phyloP scores from a whole-genome alignment of 345 rosid genomes.

The Arabis alpina region DNA sequence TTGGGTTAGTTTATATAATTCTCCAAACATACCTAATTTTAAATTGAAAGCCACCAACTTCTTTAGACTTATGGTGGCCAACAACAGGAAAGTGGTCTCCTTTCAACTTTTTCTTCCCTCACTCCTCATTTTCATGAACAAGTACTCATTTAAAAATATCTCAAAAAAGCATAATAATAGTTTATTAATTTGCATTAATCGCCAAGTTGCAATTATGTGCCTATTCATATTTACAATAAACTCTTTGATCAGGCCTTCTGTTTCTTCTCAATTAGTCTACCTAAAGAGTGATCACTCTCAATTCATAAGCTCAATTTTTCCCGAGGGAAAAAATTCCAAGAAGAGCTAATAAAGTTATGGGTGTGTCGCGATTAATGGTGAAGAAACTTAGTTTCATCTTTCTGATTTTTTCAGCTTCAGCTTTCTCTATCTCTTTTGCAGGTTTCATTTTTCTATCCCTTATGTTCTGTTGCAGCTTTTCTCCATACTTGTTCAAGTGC shows the following conservation, averaged over 20 bases:
- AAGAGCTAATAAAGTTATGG: constrained; percentile 35
- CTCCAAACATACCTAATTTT: too few species aligned
- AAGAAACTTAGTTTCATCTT: constrained; percentile 50
- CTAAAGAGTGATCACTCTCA: not conserved
- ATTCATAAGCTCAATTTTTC: not conserved
- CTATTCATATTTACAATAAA: constrained; percentile 8
- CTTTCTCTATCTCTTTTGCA: constrained; percentile 49
- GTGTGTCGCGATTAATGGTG: constrained; percentile 32
- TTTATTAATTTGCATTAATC: constrained; percentile 1
- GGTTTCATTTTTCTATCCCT: constrained; percentile 38
- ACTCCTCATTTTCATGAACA: constrained; percentile 36
- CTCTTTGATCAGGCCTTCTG: not conserved
- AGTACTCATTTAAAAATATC: constrained; percentile 23
- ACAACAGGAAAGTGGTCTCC: constrained; percentile 64
- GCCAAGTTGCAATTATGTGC: constrained; percentile 17
- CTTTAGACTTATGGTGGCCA: constrained; percentile 61
- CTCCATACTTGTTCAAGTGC: not conserved
- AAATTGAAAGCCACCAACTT: constrained; percentile 51
- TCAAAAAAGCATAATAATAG: constrained; percentile 6
- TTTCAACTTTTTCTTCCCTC: constrained; percentile 47
- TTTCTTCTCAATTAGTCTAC: constrained; percentile 7
- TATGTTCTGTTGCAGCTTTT: constrained; percentile 14
- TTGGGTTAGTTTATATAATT: too few species aligned
- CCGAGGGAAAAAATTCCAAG: not conserved
- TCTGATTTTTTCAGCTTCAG: constrained; percentile 51